Evolutionary conservation across 495 filamentous ascomycete genomes (phyloP).

Genomic region (Xanthoparmelia taractica): DNA sequence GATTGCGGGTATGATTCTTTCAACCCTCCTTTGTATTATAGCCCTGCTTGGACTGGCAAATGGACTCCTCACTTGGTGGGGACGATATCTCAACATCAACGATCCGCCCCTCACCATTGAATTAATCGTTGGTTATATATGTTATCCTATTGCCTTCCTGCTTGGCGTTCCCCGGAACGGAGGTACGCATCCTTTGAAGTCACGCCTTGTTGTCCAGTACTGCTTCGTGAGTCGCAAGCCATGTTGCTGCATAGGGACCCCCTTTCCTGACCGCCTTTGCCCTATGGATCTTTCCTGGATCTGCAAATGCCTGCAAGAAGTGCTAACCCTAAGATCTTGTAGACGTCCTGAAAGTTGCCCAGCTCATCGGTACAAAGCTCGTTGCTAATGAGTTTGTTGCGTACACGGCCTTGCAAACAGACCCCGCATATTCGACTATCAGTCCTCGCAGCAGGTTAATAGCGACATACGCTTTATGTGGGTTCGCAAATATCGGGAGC

Average conservation of each 20-base stretch:
- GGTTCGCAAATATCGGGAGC: conserved; percentile 73
- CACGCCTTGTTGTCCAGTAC: background rate
- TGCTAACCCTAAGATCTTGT: background rate
- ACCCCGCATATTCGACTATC: conserved; percentile 45
- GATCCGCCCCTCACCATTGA: conserved; percentile 62
- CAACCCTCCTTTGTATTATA: conserved; percentile 76
- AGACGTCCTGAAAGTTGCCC: conserved; percentile 57
- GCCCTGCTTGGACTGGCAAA: conserved; percentile 68
- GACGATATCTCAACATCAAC: conserved; percentile 67
- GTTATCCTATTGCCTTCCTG: conserved; percentile 77
- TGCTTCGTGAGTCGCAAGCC: background rate
- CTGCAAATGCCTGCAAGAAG: background rate
- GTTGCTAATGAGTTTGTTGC: conserved; percentile 69
- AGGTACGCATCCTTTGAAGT: background rate
- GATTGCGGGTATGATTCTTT: conserved; percentile 77
- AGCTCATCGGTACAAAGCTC: conserved; percentile 76
- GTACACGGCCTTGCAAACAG: conserved; percentile 43
- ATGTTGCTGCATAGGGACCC: background rate
- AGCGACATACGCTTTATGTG: conserved; percentile 34
- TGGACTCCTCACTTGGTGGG: conserved; percentile 84
- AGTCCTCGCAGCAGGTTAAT: conserved; percentile 43
- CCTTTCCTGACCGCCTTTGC: background rate
- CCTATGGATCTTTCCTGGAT: background rate
- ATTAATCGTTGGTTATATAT: conserved; percentile 72
- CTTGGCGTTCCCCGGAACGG: conserved; percentile 69